phyloP scores from a whole-genome alignment of 768 basidiomycete species.

The Hebeloma cylindrosporum region DNA sequence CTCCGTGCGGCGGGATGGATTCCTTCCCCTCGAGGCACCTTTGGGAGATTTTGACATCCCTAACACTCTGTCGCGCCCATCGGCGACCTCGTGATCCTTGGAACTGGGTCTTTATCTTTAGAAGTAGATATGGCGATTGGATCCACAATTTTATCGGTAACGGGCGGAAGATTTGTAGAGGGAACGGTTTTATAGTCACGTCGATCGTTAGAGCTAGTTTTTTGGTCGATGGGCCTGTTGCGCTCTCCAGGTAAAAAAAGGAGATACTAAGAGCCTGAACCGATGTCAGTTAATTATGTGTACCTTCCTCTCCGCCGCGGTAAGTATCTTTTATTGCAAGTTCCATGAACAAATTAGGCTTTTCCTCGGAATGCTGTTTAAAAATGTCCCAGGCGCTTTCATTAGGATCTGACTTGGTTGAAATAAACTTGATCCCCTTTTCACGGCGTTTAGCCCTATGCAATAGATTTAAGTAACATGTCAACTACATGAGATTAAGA shows the following conservation, averaged over 20 bases:
- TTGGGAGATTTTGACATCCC: slow-evolving; percentile 7
- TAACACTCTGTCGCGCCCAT: slow-evolving; percentile 33
- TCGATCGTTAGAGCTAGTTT: not conserved
- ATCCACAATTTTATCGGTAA: not conserved
- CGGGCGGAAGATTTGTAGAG: not conserved
- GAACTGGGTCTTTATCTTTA: slow-evolving; percentile 22
- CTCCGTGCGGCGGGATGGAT: not conserved
- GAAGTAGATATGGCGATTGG: not conserved
- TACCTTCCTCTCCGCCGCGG: slow-evolving; percentile 65
- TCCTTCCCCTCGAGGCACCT: not conserved
- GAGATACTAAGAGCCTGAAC: not conserved
- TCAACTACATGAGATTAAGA: slow-evolving; percentile 30
- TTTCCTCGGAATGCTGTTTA: slow-evolving; percentile 25
- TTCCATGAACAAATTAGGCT: slow-evolving; percentile 26
- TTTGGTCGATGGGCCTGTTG: slow-evolving; percentile 36
- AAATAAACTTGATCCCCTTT: slow-evolving; percentile 46
- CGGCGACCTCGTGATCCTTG: slow-evolving; percentile 37
- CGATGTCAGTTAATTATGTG: slow-evolving; percentile 10
- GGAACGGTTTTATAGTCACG: not conserved
- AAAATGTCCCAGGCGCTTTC: slow-evolving; percentile 51
- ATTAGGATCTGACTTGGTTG: slow-evolving; percentile 38
- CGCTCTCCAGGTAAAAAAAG: slow-evolving; percentile 38
- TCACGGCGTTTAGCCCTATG: slow-evolving; percentile 60
- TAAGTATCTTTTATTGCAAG: slow-evolving; percentile 28
- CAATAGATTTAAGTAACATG: not conserved